A percentile compares a stretch with the other conserved stretches of the same genome.
Evolutionary conservation across 345 rosid genomes (phyloP).

Genomic region (Rubroshorea leprosula): DNA sequence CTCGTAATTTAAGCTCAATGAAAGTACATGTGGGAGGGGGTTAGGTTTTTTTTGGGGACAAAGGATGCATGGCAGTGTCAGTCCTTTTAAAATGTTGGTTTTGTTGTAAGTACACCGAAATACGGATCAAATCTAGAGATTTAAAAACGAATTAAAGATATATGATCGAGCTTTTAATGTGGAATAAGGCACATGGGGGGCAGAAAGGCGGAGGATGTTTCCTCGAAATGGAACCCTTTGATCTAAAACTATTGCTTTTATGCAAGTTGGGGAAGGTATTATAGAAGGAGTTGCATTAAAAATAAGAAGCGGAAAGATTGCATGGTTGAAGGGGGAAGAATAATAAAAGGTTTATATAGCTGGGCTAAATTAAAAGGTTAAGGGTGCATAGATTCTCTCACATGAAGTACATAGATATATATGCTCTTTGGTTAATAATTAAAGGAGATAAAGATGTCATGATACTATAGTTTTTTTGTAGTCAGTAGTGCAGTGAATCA

Average conservation of each 20-base stretch:
- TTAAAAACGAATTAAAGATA: conserved; percentile 11
- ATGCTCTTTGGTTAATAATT: conserved; percentile 4
- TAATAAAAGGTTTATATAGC: neutral
- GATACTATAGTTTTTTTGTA: neutral
- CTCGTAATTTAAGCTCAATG: conserved; percentile 20
- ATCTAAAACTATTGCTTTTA: too few relatives aligned
- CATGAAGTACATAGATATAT: conserved; percentile 2
- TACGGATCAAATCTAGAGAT: conserved; percentile 25
- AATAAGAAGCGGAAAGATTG: conserved; percentile 7
- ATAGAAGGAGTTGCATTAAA: neutral
- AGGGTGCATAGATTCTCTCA: conserved; percentile 15
- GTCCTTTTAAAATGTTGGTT: conserved; percentile 12
- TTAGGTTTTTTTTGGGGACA: conserved; percentile 2
- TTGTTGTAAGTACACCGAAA: conserved; percentile 21
- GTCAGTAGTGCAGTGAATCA: conserved; percentile 11
- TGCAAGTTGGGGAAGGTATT: neutral
- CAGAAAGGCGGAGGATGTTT: conserved; percentile 36
- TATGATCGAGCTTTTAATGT: conserved; percentile 3
- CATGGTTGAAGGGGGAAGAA: neutral
- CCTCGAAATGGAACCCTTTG: conserved; percentile 21
- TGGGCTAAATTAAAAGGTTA: neutral
- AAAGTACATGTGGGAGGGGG: neutral
- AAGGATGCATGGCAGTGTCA: conserved; percentile 13
- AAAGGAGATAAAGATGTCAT: conserved; percentile 4
- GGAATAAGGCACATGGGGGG: conserved; percentile 28